Evolutionary conservation across 1,284 basidiomycete species (phyloP), one percentile per base, ranked within the genome.

Genomic region (Anthracocystis setariae): DNA sequence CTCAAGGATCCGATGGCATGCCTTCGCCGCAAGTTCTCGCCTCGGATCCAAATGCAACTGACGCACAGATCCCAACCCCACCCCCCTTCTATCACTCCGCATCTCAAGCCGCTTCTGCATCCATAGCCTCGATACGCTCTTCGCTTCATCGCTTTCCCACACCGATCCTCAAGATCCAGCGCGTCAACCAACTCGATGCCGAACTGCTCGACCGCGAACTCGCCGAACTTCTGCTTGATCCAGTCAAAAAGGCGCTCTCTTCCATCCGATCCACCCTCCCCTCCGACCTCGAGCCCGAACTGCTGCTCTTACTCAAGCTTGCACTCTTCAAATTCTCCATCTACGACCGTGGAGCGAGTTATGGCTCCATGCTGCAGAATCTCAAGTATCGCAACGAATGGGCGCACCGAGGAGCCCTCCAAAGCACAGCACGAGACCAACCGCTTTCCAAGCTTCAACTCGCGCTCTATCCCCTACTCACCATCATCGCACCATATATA

Each of bases 111-210:
- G 76, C 80, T 1, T 38, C 58, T 15, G 50, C 74, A 1, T 52
- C 66, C 8, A 74, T 81, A 37, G 60, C 59, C 2, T 51, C 52
- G 0, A 76, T 82, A 25, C 74, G 79, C 21, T 61, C 62, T 5
- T 71, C 68, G 7, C 59, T 82, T 0, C 76, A 79, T 18, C 46
- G 59, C n/a, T 80, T 81, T 47, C 70, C 78, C 12, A 75, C 78
- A 15, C 77, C 80, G 5, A 60, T 69, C n/a, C 72, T 81, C 40
- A 76, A 76, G 32, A 77, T 82, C 37, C 79, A 81, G 46, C 66
- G 94, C 50, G 93, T 98, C 39, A 91, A 91, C 24, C 93, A 97
- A 84, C 88, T 98, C 46, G 96, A 99, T 83, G 90, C 95, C 0
- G 91, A 94, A 76, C 86, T 95, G 27, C 88, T 98, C 44, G 96